Evolutionary conservation across 306 rosid species (phyloP), one percentile per base, ranked within the genome.

Genomic region (Vigna hirtella): DNA sequence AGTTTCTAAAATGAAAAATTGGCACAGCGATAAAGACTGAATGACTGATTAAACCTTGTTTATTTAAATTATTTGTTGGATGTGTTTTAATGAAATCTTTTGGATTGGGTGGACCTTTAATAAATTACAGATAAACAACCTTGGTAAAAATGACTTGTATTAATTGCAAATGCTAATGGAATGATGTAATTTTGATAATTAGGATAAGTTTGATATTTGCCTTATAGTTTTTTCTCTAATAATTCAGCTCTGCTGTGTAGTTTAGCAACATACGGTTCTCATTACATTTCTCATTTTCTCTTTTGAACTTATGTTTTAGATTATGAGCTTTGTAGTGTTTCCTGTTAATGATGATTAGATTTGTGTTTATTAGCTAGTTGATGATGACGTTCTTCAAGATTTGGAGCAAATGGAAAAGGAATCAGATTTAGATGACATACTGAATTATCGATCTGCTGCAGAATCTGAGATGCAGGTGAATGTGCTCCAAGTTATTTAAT

Each of bases 361-460:
- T 72, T 82, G 38, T 81, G 59, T 55, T 83, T 83, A 52, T 82
- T 88, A 94, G 98, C 84, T 85, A 77, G 87, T 94, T 81, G 95
- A 90, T 76, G 93, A 79, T 51, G 84, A 80, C 65, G 82, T 88
- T 83, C 91, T 88, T 67, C 74, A 7, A 72, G 90, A 92, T 75
- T 88, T 90, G 88, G 98, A 94, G 88, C 85, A 68, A 77, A 87
- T 94, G 97, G 98, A 94, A 91, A 94, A 86, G 81, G 97, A 87
- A 82, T 87, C 92, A 26, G 97, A 90, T 78, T 73, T 94, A 50
- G 97, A 90, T 77, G 97, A 92, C 86, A 94, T 94, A 77, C 80
- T 92, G 81, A 85, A 88, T 82, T 94, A 90, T 83, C 82, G 98
- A 70, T 87, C 93, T 24, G 83, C 91, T 74, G 97, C 97, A 28